A percentile compares a stretch with the other conserved stretches of the same genome.
phyloP scores from a whole-genome alignment of 2,329 filamentous ascomycete species.

The Colletotrichum trifolii region DNA sequence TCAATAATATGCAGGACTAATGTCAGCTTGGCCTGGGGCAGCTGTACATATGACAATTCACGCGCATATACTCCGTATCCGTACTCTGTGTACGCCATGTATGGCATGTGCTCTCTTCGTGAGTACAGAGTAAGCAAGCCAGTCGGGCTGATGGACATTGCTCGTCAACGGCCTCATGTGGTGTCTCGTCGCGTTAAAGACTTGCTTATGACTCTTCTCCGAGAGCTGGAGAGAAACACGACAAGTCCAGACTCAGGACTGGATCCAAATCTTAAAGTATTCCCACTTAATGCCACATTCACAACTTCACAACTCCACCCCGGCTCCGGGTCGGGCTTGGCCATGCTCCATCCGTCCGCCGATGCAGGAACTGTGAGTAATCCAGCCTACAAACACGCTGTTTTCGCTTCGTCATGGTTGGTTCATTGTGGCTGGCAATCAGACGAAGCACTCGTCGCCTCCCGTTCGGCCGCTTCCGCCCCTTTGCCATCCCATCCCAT shows the following conservation, averaged over 20 bases:
- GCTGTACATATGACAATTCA: not conserved
- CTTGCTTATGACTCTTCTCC: not conserved
- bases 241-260: conserved; percentile 10
- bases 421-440: not conserved
- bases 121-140: too few relatives aligned
- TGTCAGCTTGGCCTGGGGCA: not conserved
- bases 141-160: too few relatives aligned
- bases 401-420: not conserved
- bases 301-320: conserved; percentile 11
- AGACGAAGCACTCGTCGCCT: not conserved
- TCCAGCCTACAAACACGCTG: conserved; percentile 7
- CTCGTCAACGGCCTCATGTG: too few relatives aligned
- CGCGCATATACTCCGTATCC: too few relatives aligned
- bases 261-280: conserved; percentile 12
- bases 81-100: too few relatives aligned
- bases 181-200: not conserved
- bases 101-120: too few relatives aligned
- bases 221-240: not conserved
- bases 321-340: conserved; percentile 30
- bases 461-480: conserved; percentile 2
- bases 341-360: conserved; percentile 24
- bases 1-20: conserved; percentile 14
- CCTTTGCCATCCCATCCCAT: not conserved
- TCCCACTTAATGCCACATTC: conserved; percentile 1
- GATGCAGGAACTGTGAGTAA: conserved; percentile 36